Evolutionary conservation across 768 basidiomycete species (phyloP), one percentile per base, ranked within the genome.

Genomic region (Tephrocybe rancida): DNA sequence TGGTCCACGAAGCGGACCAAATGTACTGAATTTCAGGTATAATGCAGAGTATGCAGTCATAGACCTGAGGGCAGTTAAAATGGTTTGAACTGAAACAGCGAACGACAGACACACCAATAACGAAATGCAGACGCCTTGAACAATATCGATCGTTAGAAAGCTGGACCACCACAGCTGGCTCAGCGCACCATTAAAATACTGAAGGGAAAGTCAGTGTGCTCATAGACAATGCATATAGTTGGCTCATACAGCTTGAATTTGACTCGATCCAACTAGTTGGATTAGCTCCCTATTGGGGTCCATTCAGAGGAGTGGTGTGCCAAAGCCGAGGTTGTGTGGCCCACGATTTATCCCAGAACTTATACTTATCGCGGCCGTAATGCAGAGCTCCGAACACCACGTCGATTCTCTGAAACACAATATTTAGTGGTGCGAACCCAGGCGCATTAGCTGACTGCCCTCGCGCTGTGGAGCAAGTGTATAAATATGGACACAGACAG

Each of bases 31-130:
- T 18, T 34, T 57, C 52, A 2, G 39, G 46, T 10, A 9, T 6
- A n/a, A 49, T 18, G 16, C 37, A 66, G 61, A 67, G 46, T 57
- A 64, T 18, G 24, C 54, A 42, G 27, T 63, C n/a, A 22, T 67
- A 58, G 25, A 41, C 66, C 26, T 69, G 35, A 13, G 35, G n/a
- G 35, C 35, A 37, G n/a, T 16, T 30, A 13, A 6, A 30, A 30
- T 6, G 5, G 29, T 30, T 5, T 30, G 13, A 30, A 5, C 5
- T 30, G 29, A 37, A 6, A 37, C n/a, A 13, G 14, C 35, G 7
- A 16, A 37, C n/a, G n/a, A n/a, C n/a, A n/a, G n/a, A n/a, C n/a
- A n/a, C n/a, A n/a, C 35, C 35, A 37, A 16, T 16, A 37, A 37
- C 16, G 35, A 37, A 16, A 37, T 13, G 4, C 11, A 37, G 35